A percentile compares a stretch with the other conserved stretches of the same genome.
phyloP scores from a whole-genome alignment of 345 rosid species.

The Sonneratia caseolaris region DNA sequence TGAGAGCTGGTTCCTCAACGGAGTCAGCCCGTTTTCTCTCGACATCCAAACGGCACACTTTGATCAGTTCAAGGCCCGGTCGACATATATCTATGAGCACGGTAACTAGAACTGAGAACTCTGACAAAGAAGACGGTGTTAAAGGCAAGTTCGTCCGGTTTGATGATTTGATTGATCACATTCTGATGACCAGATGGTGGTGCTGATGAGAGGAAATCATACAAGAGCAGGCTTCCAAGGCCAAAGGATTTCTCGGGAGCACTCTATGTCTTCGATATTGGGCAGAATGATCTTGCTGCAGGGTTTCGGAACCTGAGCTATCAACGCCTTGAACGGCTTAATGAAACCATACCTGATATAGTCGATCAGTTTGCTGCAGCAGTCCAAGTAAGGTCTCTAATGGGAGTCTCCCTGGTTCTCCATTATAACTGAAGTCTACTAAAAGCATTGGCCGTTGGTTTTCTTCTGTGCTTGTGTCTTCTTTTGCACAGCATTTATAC shows the following conservation, averaged over 20 bases:
- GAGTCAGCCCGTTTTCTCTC: conserved; percentile 77
- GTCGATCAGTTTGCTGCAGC: conserved; percentile 57
- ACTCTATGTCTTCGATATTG: conserved; percentile 73
- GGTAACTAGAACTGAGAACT: background rate
- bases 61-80: conserved; percentile 54
- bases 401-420: background rate
- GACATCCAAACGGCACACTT: conserved; percentile 82
- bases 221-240: conserved; percentile 41
- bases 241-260: conserved; percentile 65
- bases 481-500: conserved; percentile 29
- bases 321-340: conserved; percentile 32
- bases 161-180: background rate
- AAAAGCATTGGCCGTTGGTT: background rate
- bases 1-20: conserved; percentile 56
- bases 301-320: conserved; percentile 50
- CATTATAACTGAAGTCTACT: background rate
- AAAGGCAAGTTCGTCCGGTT: background rate
- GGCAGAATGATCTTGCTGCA: conserved; percentile 78
- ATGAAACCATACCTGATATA: conserved; percentile 52
- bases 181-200: background rate
- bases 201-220: background rate
- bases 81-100: conserved; percentile 27
- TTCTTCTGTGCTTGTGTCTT: background rate
- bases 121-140: too few species aligned
- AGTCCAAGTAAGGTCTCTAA: conserved; percentile 39